A percentile compares a stretch with the other conserved stretches of the same genome.
Evolutionary conservation across 2,329 filamentous ascomycete genomes (phyloP).

Genomic region (Verticillium longisporum): DNA sequence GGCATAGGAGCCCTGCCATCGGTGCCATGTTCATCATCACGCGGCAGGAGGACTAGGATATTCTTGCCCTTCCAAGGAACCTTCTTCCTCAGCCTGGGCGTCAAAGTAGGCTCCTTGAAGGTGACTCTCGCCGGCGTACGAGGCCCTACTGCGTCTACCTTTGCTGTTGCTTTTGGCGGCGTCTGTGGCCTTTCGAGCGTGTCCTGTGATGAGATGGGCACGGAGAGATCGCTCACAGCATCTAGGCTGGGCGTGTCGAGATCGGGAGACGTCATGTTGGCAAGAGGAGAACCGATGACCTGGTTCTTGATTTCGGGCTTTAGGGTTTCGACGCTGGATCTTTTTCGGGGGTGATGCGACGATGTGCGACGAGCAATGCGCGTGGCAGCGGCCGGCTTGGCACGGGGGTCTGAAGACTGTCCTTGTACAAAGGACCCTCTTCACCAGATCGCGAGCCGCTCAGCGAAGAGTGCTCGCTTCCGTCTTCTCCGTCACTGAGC

Average conservation of each 20-base stretch:
- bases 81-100: constrained; percentile 62
- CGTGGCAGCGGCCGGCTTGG: constrained; percentile 16
- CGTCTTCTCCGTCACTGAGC: constrained; percentile 33
- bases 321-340: constrained; percentile 52
- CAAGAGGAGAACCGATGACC: not conserved
- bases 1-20: constrained; percentile 47
- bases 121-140: constrained; percentile 28
- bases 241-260: constrained; percentile 6
- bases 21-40: constrained; percentile 59
- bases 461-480: constrained; percentile 70
- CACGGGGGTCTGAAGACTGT: constrained; percentile 39
- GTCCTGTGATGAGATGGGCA: constrained; percentile 15
- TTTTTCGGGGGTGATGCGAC: constrained; percentile 34
- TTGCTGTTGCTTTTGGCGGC: constrained; percentile 20
- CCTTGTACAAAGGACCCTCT: constrained; percentile 36
- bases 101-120: constrained; percentile 30
- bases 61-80: constrained; percentile 70
- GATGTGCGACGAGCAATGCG: not conserved
- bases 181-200: constrained; percentile 21
- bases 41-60: constrained; percentile 63
- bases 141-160: constrained; percentile 21
- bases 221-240: constrained; percentile 1
- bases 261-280: constrained; percentile 10
- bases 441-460: constrained; percentile 55
- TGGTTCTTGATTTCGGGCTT: constrained; percentile 21